Conservation (phyloP, 768 basidiomycete species). For the Paxillus involutus region DNA sequence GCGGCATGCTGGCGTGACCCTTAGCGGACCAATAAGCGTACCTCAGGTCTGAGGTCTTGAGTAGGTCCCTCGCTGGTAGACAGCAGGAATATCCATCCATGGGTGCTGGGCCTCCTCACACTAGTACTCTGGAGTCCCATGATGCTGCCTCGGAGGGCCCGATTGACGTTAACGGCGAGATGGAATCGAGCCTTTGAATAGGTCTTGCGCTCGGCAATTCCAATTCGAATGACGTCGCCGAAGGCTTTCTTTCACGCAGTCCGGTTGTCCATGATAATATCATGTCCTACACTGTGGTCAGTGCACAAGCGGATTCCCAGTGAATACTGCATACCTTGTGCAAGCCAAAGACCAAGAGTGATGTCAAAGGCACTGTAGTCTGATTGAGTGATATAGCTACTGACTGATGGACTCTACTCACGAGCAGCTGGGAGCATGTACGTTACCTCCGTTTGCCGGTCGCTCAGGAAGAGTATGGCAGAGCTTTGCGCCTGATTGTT, state of each 20-base stretch:
- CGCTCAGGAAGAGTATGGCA: constrained; percentile 37
- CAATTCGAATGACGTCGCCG: constrained; percentile 7
- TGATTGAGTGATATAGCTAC: not conserved
- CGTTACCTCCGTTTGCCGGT: constrained; percentile 30
- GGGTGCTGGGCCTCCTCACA: constrained; percentile 10
- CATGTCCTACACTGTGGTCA: constrained; percentile 34
- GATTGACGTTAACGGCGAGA: not conserved
- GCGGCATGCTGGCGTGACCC: not conserved
- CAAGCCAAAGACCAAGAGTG: constrained; percentile 48
- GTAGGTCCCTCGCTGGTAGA: not conserved
- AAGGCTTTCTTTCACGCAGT: constrained; percentile 8
- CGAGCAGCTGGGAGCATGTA: constrained; percentile 52
- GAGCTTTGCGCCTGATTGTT: constrained; percentile 26
- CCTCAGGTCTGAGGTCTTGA: constrained; percentile 1
- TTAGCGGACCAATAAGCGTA: not conserved
- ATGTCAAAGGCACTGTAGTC: constrained; percentile 47
- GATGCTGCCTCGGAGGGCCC: constrained; percentile 2
- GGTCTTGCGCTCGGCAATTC: constrained; percentile 26
- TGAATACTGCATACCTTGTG: constrained; percentile 39
- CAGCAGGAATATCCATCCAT: not conserved
- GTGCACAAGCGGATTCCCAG: not conserved
- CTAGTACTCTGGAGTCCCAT: constrained; percentile 2
- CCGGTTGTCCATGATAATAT: constrained; percentile 32
- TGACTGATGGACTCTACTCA: constrained; percentile 26
- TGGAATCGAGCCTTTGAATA: constrained; percentile 14